Conservation (phyloP, 345 rosid genomes). For the Anastatica hierochuntica region DNA sequence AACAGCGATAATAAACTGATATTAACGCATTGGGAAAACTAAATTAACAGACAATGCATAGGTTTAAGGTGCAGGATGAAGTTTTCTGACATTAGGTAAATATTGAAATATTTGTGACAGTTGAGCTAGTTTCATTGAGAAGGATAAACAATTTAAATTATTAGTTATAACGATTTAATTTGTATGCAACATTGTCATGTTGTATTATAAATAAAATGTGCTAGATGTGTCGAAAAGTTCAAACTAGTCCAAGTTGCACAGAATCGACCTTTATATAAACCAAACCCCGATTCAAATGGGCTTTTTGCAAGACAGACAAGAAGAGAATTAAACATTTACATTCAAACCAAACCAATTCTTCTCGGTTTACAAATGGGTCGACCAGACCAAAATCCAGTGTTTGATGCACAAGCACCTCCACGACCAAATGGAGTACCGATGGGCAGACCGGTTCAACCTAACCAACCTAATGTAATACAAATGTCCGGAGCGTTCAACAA, state of each 20-base stretch:
- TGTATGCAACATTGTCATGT: not conserved
- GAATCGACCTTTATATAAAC: not conserved
- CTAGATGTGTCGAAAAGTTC: not conserved
- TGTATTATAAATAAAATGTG: not conserved
- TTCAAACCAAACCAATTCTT: not conserved
- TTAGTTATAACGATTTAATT: too few relatives aligned
- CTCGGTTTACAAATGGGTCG: constrained; percentile 25
- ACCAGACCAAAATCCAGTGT: constrained; percentile 13
- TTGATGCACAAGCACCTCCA: constrained; percentile 3
- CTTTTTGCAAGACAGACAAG: not conserved
- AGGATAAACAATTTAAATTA: too few relatives aligned
- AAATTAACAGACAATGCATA: too few relatives aligned
- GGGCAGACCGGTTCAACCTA: not conserved
- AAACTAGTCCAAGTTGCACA: not conserved
- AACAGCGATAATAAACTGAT: too few relatives aligned
- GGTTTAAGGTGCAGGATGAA: too few relatives aligned
- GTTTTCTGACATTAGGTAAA: too few relatives aligned
- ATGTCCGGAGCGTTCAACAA: not conserved
- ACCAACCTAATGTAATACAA: not conserved
- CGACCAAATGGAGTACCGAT: not conserved
- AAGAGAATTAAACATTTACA: not conserved
- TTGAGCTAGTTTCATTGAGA: too few relatives aligned
- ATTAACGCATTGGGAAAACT: too few relatives aligned
- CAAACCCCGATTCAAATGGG: too few relatives aligned
- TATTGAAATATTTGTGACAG: too few relatives aligned